Base-by-base conservation (phyloP, 306 rosid species). In the Cucurbita moschata region DNA sequence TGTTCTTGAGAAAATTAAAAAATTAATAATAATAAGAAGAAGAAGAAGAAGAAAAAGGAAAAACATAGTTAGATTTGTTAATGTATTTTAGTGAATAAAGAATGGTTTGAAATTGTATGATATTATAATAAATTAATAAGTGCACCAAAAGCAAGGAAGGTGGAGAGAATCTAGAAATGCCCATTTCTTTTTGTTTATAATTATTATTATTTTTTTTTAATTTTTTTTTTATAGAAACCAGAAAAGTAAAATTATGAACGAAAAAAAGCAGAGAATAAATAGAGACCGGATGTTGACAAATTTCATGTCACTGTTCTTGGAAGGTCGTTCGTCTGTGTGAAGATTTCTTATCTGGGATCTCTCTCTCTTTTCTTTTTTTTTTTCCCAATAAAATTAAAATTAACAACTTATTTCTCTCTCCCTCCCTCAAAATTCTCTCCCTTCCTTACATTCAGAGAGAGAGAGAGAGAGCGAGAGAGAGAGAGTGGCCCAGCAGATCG, bases 281-380 rank as follows among this genome's bases (percentile, higher is more conserved):
- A 83, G 94, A 90, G 96, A 94, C 92, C 96, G 90, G 96, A 90
- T 89, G 91, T 90, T 86, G 98, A 94, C 98, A 94, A 90, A 94
- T 89, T 85, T 89, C 88, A 85, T 89, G 98, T 94, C 97, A 89
- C 92, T 94, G 96, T 94, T 90, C 95, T 87, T 85, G 83, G 96
- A 94, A 90, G 91, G 88, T 93, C 96, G 90, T 90, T 90, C 89
- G 96, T 90, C 88, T 84, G 87, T 81, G 89, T 79, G 94, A 78
- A 89, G 92, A 90, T 86, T 93, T 90, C 96, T 92, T 88, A 89
- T 90, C 94, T 94, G 85, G 97, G 98, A 93, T 90, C 88, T 90
- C 98, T 87, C 88, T 86, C 88, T 87, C 35, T 30, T 67, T 79
- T 53, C 5, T 19, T 64, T 66, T 81, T 59, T 78, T 84, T 80